Conservation (phyloP, 805 yeast species). For the Lipomyces sp. region DNA sequence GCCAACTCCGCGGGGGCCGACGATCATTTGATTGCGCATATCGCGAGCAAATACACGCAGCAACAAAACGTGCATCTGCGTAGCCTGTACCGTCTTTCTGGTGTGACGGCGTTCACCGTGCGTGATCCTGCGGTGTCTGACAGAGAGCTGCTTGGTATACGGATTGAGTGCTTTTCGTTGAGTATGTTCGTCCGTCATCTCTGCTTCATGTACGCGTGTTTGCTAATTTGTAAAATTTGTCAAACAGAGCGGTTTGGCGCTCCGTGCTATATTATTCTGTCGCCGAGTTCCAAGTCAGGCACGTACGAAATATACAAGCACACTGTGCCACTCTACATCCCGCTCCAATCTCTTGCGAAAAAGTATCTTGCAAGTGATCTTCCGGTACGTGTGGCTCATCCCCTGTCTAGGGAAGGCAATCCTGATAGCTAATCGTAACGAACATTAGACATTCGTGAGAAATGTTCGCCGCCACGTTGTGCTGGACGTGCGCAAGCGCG, state of each 20-base stretch:
- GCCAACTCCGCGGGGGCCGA: not conserved
- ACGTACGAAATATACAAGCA: slow-evolving; percentile 16
- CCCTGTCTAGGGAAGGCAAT: not conserved
- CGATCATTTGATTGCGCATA: not conserved
- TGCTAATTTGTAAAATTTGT: not conserved
- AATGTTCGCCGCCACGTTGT: slow-evolving; percentile 13
- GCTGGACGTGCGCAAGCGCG: slow-evolving; percentile 13
- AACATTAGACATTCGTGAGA: slow-evolving; percentile 12
- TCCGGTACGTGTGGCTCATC: not conserved
- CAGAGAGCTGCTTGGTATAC: slow-evolving; percentile 19
- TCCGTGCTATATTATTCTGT: slow-evolving; percentile 22
- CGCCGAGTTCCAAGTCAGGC: not conserved
- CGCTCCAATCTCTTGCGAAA: slow-evolving; percentile 5
- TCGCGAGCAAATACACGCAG: not conserved
- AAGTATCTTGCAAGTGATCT: slow-evolving; percentile 18
- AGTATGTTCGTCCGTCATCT: slow-evolving; percentile 4
- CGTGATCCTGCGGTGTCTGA: slow-evolving; percentile 14
- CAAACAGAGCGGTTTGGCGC: slow-evolving; percentile 15
- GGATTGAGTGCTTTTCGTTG: slow-evolving; percentile 24
- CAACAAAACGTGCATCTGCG: slow-evolving; percentile 6
- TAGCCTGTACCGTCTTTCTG: slow-evolving; percentile 22
- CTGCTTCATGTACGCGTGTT: not conserved
- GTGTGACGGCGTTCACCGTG: slow-evolving; percentile 24
- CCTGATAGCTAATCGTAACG: not conserved
- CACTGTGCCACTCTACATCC: slow-evolving; percentile 25